phyloP scores from a whole-genome alignment of 2,329 filamentous ascomycete genomes.

The Thielaviopsis populi region DNA sequence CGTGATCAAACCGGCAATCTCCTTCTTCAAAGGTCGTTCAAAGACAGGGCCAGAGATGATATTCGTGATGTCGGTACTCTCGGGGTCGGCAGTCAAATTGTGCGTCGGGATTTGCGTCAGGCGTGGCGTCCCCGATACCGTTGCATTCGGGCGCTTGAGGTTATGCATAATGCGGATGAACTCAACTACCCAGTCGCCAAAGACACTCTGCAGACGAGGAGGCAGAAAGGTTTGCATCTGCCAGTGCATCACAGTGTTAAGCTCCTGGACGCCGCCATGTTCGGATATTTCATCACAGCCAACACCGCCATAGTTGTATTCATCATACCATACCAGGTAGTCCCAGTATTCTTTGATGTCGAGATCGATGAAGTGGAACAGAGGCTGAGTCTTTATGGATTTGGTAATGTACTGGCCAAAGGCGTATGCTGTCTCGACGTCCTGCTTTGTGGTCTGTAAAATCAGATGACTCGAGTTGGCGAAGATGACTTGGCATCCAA shows the following conservation, averaged over 20 bases:
- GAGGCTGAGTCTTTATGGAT: conserved; percentile 84
- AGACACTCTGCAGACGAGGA: conserved; percentile 60
- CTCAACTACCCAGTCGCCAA: conserved; percentile 85
- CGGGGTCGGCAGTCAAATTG: conserved; percentile 40
- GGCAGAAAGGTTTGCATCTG: conserved; percentile 87
- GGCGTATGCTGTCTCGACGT: conserved; percentile 90
- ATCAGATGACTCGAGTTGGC: conserved; percentile 79
- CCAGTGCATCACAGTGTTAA: conserved; percentile 97
- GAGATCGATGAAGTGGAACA: conserved; percentile 94
- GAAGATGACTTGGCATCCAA: conserved; percentile 92
- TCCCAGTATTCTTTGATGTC: conserved; percentile 99
- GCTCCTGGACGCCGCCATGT: conserved; percentile 47
- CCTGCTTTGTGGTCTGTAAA: conserved; percentile 87
- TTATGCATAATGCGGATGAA: conserved; percentile 90
- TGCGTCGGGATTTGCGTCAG: conserved; percentile 47
- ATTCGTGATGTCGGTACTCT: conserved; percentile 29
- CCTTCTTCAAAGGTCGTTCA: conserved; percentile 79
- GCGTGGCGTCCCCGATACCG: conserved; percentile 28
- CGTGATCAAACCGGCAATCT: conserved; percentile 65
- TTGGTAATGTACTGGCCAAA: conserved; percentile 97
- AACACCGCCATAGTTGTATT: conserved; percentile 96
- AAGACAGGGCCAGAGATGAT: conserved; percentile 68
- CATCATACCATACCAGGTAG: conserved; percentile 96
- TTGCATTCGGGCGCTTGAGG: conserved; percentile 53
- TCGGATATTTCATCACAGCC: conserved; percentile 73